Percentiles rank a stretch among this genome's conserved stretches.
Conservation (phyloP, 805 yeast genomes). For the Sugiyamaella floridensis region DNA sequence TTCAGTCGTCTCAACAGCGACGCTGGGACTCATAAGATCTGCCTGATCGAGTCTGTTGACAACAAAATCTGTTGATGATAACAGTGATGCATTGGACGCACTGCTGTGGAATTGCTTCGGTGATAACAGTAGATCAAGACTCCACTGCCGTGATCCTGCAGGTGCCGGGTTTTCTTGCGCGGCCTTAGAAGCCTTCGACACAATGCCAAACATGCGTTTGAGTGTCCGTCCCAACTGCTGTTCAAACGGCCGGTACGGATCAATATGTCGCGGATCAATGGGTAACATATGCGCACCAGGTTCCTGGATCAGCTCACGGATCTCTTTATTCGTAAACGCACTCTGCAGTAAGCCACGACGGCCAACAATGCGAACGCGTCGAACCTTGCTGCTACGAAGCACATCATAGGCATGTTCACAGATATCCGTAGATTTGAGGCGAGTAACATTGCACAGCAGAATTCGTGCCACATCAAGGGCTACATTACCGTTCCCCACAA, state of each 20-base stretch:
- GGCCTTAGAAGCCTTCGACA: conserved; percentile 45
- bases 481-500: conserved; percentile 96
- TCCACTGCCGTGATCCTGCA: conserved; percentile 57
- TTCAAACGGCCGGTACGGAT: conserved; percentile 27
- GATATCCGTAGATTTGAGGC: conserved; percentile 70
- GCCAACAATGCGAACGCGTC: conserved; percentile 66
- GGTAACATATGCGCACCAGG: conserved; percentile 43
- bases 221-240: conserved; percentile 43
- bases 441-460: conserved; percentile 50
- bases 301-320: conserved; percentile 72
- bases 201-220: conserved; percentile 58
- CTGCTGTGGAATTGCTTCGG: conserved; percentile 49
- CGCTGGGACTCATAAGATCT: conserved; percentile 30
- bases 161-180: conserved; percentile 48
- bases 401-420: conserved; percentile 49
- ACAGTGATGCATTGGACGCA: conserved; percentile 30
- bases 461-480: conserved; percentile 87
- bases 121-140: conserved; percentile 57
- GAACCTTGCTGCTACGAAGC: conserved; percentile 49
- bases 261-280: conserved; percentile 34
- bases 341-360: conserved; percentile 76
- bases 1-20: conserved; percentile 35
- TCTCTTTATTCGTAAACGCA: conserved; percentile 87
- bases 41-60: conserved; percentile 41
- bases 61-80: conserved; percentile 44